Conservation (phyloP, 306 rosid genomes). For the Prunus fruticosa region DNA sequence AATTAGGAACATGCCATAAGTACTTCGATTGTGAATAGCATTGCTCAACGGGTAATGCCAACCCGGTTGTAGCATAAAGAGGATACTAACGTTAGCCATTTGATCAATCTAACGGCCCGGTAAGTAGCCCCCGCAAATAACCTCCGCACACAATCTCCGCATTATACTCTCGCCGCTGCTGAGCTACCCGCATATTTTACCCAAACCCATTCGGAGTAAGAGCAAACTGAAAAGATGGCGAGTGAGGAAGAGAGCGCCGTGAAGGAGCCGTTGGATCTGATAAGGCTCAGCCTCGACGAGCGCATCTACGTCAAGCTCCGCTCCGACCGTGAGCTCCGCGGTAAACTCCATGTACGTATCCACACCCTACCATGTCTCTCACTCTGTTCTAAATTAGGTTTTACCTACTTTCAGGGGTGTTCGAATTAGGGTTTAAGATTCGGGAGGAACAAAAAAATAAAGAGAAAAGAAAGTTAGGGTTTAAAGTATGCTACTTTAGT, state of each 20-base stretch:
- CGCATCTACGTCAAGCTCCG: constrained; percentile 99
- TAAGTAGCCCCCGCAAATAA: too few species aligned
- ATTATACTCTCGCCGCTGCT: too few species aligned
- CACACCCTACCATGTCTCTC: neutral
- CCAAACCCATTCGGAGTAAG: neutral
- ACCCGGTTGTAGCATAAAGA: too few species aligned
- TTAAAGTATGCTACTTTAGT: neutral
- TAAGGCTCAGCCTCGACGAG: constrained; percentile 94
- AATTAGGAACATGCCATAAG: too few species aligned
- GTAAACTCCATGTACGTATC: constrained; percentile 80
- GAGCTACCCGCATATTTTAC: too few species aligned
- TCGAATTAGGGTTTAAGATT: neutral
- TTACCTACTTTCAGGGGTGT: neutral
- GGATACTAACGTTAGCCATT: too few species aligned
- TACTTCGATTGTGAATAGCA: too few species aligned
- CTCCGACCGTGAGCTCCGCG: constrained; percentile 94
- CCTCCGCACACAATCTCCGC: too few species aligned
- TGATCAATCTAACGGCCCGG: too few species aligned
- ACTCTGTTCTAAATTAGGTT: constrained; percentile 7
- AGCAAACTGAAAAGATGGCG: constrained; percentile 40
- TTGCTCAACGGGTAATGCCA: too few species aligned
- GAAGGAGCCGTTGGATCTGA: constrained; percentile 99
- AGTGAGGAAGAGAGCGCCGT: constrained; percentile 95
- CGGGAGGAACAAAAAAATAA: neutral
- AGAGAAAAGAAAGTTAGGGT: neutral